Evolutionary conservation across 2,329 filamentous ascomycete species (phyloP).

Genomic region (Venturia aucupariae): DNA sequence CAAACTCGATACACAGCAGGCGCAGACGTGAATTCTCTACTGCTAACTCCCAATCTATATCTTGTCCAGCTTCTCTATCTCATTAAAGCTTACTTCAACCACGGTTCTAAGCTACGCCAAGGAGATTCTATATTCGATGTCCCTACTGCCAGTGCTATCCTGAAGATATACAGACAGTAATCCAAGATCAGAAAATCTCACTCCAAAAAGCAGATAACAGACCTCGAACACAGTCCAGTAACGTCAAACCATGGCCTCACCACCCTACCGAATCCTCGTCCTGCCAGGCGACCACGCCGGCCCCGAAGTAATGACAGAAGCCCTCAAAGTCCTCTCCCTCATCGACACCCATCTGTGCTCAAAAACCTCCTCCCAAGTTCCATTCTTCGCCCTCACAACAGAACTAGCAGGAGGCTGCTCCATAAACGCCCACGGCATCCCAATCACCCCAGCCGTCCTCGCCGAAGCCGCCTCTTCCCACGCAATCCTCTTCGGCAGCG

Average conservation of each 20-base stretch:
- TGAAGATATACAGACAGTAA: neutral
- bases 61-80: no score
- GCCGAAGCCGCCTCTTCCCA: conserved; percentile 33
- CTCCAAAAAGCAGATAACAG: no score
- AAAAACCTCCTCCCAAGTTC: conserved; percentile 16
- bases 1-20: neutral
- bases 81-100: no score
- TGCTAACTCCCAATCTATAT: neutral
- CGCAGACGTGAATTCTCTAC: neutral
- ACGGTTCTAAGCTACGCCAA: no score
- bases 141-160: neutral
- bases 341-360: conserved; percentile 21
- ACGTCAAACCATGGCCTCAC: neutral
- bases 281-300: conserved; percentile 40
- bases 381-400: conserved; percentile 24
- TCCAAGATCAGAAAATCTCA: no score
- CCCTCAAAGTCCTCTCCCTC: conserved; percentile 38
- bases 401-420: conserved; percentile 30
- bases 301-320: conserved; percentile 43
- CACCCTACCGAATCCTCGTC: conserved; percentile 30
- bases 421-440: conserved; percentile 36
- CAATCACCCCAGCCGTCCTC: conserved; percentile 36
- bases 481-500: conserved; percentile 40
- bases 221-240: no score
- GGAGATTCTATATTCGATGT: neutral